phyloP scores from a whole-genome alignment of 768 basidiomycete genomes.

The Lactarius indigo region DNA sequence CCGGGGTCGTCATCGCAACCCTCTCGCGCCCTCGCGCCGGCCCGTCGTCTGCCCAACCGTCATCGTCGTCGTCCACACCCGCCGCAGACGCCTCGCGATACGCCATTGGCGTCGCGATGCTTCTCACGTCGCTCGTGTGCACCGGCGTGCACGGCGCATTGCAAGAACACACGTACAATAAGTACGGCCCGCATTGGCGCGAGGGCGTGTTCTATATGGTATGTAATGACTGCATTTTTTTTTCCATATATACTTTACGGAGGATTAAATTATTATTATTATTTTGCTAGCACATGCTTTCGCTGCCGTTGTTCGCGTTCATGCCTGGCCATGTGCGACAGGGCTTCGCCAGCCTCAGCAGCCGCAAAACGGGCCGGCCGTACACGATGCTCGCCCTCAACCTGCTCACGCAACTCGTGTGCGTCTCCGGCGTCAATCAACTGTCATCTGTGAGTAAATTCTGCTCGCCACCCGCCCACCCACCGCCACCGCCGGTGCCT shows the following conservation, averaged over 20 bases:
- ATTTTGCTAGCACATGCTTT: slow-evolving; percentile 61
- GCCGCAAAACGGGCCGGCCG: slow-evolving; percentile 37
- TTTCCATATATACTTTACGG: too few relatives aligned
- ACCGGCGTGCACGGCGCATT: slow-evolving; percentile 66
- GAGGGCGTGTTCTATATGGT: slow-evolving; percentile 86
- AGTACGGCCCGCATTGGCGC: slow-evolving; percentile 76
- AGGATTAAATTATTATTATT: too few relatives aligned
- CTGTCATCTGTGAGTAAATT: slow-evolving; percentile 61
- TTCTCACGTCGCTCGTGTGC: slow-evolving; percentile 61
- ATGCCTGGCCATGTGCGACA: slow-evolving; percentile 53
- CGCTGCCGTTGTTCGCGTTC: slow-evolving; percentile 72
- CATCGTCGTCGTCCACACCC: slow-evolving; percentile 15
- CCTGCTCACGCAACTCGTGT: slow-evolving; percentile 71
- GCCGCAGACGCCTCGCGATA: slow-evolving; percentile 40
- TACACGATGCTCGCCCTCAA: slow-evolving; percentile 60
- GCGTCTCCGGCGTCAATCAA: slow-evolving; percentile 78
- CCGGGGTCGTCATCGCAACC: slow-evolving; percentile 71
- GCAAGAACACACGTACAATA: slow-evolving; percentile 72
- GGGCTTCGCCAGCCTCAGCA: slow-evolving; percentile 39
- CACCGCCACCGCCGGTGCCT: background rate
- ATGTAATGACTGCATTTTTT: slow-evolving; percentile 27
- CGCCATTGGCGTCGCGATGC: slow-evolving; percentile 63
- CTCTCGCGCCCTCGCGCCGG: slow-evolving; percentile 50
- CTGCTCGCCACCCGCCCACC: background rate
- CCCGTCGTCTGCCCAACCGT: slow-evolving; percentile 23